Conservation (phyloP, 2,329 filamentous ascomycete species). For the Trichothecium roseum region DNA sequence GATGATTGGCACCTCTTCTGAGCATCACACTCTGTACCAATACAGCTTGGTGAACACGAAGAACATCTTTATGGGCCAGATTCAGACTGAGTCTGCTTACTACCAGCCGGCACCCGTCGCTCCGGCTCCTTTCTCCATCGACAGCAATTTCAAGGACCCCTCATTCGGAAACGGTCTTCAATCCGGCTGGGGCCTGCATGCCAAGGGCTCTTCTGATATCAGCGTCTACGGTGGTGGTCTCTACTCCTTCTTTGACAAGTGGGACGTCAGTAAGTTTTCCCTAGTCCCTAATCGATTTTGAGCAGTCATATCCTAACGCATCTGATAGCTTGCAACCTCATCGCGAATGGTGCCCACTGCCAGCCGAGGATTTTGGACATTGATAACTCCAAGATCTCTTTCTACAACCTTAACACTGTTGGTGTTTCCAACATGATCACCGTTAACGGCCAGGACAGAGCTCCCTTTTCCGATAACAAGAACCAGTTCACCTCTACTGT, state of each 20-base stretch:
- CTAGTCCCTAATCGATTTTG: conserved; percentile 1
- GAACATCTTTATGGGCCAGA: conserved; percentile 31
- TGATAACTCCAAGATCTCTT: conserved; percentile 10
- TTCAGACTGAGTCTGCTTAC: conserved; percentile 37
- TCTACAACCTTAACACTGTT: conserved; percentile 3
- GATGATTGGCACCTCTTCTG: conserved; percentile 40
- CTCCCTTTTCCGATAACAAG: too few relatives aligned
- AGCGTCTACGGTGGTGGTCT: conserved; percentile 41
- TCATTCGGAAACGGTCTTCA: conserved; percentile 11
- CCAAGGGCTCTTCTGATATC: conserved; percentile 36
- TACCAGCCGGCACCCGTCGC: conserved; percentile 13
- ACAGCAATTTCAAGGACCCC: conserved; percentile 2
- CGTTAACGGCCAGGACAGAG: conserved; percentile 3
- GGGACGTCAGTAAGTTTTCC: conserved; percentile 16
- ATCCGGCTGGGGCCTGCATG: conserved; percentile 39
- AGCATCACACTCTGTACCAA: conserved; percentile 42
- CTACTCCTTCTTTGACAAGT: conserved; percentile 52
- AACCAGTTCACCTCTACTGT: too few relatives aligned
- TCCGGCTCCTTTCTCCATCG: conserved; percentile 3
- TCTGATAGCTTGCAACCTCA: conserved; percentile 4
- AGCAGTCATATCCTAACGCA: conserved; percentile 1
- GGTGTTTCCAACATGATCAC: conserved; percentile 9
- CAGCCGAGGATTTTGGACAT: conserved; percentile 5
- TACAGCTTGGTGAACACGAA: conserved; percentile 35
- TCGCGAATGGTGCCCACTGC: conserved; percentile 3